phyloP scores from a whole-genome alignment of 345 rosid genomes.

The Rhizophora mangle region DNA sequence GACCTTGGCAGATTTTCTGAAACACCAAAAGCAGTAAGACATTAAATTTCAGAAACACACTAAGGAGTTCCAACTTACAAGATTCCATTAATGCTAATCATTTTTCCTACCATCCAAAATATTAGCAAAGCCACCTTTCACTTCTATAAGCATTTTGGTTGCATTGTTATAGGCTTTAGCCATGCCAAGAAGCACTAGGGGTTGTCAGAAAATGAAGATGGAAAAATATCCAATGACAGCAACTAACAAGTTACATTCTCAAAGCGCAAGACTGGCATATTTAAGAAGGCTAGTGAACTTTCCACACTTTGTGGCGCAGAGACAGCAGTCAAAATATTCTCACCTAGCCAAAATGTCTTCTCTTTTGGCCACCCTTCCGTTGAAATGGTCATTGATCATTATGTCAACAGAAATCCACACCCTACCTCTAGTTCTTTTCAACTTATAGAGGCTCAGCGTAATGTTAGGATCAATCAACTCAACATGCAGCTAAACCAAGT shows the following conservation, averaged over 20 bases:
- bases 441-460: conserved; percentile 45
- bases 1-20: too few relatives aligned
- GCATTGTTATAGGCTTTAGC: neutral
- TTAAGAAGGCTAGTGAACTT: conserved; percentile 28
- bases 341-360: conserved; percentile 18
- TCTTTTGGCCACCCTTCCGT: conserved; percentile 27
- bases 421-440: conserved; percentile 20
- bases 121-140: neutral
- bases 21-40: too few relatives aligned
- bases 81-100: too few relatives aligned
- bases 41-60: too few relatives aligned
- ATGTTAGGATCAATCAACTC: conserved; percentile 39
- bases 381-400: conserved; percentile 12
- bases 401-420: conserved; percentile 17
- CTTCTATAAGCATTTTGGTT: neutral
- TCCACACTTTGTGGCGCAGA: conserved; percentile 23
- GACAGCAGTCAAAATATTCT: conserved; percentile 10
- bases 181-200: conserved; percentile 13
- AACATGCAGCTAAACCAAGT: conserved; percentile 31
- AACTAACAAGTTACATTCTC: conserved; percentile 23
- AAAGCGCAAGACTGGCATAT: conserved; percentile 15
- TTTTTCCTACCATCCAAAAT: too few relatives aligned
- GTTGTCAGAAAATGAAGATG: conserved; percentile 17
- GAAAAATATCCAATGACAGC: conserved; percentile 17
- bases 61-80: too few relatives aligned